phyloP scores from a whole-genome alignment of 345 rosid species.

The Gossypium sturtianum region DNA sequence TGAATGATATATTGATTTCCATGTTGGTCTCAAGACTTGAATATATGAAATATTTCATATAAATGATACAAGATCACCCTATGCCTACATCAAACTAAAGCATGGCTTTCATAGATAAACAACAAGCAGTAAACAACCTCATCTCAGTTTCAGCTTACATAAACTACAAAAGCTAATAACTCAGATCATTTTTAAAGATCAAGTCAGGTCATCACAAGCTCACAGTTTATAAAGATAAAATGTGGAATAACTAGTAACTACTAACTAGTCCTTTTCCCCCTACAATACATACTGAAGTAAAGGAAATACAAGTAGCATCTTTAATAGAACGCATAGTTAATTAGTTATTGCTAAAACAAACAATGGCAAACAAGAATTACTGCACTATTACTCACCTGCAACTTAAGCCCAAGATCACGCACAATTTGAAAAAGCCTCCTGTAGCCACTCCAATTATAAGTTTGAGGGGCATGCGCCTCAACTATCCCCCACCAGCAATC shows the following conservation, averaged over 20 bases:
- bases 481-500: constrained; percentile 99
- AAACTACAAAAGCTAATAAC: not conserved
- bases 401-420: constrained; percentile 65
- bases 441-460: constrained; percentile 84
- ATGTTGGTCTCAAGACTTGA: constrained; percentile 5
- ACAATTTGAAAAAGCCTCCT: constrained; percentile 76
- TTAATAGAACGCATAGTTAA: not conserved
- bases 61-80: not conserved
- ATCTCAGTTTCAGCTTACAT: not conserved
- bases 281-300: not conserved
- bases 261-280: not conserved
- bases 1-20: not conserved
- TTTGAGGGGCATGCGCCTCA: constrained; percentile 67
- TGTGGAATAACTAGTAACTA: not conserved
- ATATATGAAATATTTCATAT: not conserved
- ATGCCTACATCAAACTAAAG: not conserved
- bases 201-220: not conserved
- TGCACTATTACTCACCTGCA: constrained; percentile 43
- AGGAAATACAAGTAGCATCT: not conserved
- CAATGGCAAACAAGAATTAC: not conserved
- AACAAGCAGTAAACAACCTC: not conserved
- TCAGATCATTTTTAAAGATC: not conserved
- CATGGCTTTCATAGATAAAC: not conserved
- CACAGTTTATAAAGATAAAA: not conserved
- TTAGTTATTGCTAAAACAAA: not conserved